Base-by-base conservation (phyloP, 768 basidiomycete species). In the Chalciporus chontae region DNA sequence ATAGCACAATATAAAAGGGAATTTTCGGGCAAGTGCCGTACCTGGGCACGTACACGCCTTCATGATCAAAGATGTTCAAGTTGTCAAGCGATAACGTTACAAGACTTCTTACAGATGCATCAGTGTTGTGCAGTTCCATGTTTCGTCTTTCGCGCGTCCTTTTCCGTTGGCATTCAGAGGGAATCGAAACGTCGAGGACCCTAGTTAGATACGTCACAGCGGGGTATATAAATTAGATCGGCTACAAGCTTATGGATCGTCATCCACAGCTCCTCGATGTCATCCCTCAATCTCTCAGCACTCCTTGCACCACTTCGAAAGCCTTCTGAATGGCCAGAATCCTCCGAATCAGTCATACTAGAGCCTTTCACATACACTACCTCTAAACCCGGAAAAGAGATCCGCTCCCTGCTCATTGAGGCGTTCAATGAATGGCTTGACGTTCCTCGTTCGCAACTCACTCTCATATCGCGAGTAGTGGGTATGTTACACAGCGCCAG, bases 401-500 rank as follows among this genome's bases (percentile, higher is more conserved):
- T 98, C 54, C 83, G 96, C 10, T 75, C 84, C 0, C 79, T 84
- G 59, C 77, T 99, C 63, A 91, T 95, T 54, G 87, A 85, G 45
- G 93, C 95, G 0, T 98, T 98, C 80, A 95, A 98, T 59, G 32
- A 71, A 2, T 99, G 96, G 96, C 79, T 98, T 13, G 65, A 84
- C 7, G 93, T 98, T 2, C 88, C 91, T 0, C 64, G 71, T 23
- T 77, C 79, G 21, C 86, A 86, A 65, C 77, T 96, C 15, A 65
- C 66, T 23, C 72, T 87, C 38, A 93, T 99, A 52, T 78, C 84
- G 3, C 78, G 77, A 54, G 80, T 99, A 46, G 89, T 99, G 29
- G 84, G 83, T 61, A 97, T 95, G 93, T 74, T 98, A 17, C 96
- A 99, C 59, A 92, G 85, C 45, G 94, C 94, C 5, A 93, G 90